Conservation (phyloP, 176 grass and related monocot species). For the Puccinellia tenuiflora region DNA sequence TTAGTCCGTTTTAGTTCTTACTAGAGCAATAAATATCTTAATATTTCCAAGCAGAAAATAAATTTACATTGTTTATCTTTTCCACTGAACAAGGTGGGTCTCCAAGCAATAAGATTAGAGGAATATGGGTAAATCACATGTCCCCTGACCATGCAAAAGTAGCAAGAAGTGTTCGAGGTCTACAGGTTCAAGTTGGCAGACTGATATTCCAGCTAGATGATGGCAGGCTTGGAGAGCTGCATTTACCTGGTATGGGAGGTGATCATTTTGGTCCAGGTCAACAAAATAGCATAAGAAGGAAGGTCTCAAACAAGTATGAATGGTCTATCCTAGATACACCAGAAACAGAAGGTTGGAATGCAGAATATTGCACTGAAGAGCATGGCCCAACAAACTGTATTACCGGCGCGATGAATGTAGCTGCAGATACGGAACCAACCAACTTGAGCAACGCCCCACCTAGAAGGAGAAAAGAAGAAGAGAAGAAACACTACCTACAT, state of each 20-base stretch:
- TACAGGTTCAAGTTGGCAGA: constrained; percentile 71
- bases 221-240: constrained; percentile 80
- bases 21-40: background rate
- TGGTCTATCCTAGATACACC: constrained; percentile 88
- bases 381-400: constrained; percentile 85
- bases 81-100: constrained; percentile 49
- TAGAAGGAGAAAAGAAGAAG: constrained; percentile 52
- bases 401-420: constrained; percentile 45
- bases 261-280: constrained; percentile 54
- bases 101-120: constrained; percentile 47
- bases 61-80: constrained; percentile 24
- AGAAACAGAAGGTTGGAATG: constrained; percentile 99
- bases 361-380: constrained; percentile 91
- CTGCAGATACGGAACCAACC: constrained; percentile 26
- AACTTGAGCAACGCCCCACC: constrained; percentile 37
- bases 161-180: constrained; percentile 50
- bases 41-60: constrained; percentile 4
- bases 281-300: constrained; percentile 50
- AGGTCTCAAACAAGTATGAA: constrained; percentile 75
- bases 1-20: background rate
- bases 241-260: constrained; percentile 77
- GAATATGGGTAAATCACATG: constrained; percentile 73
- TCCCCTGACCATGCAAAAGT: constrained; percentile 69
- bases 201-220: constrained; percentile 81
- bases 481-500: constrained; percentile 54